Percentiles rank a stretch among this genome's conserved stretches.
Conservation (phyloP, 345 rosid genomes). For the Eucalyptus grandis region DNA sequence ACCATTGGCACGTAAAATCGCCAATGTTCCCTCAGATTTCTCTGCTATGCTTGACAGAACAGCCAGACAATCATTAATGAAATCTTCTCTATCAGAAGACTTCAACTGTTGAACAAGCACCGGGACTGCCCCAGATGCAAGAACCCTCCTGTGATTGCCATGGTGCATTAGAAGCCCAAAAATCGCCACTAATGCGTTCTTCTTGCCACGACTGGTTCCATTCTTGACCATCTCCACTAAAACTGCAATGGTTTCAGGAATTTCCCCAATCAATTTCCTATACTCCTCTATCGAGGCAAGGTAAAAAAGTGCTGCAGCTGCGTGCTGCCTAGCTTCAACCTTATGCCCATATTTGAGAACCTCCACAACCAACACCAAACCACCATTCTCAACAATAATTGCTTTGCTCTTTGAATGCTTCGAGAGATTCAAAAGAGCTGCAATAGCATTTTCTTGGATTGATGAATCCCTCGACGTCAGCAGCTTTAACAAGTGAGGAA, state of each 20-base stretch:
- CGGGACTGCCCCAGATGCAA: constrained; percentile 45
- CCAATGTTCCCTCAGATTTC: constrained; percentile 43
- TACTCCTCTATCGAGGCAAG: constrained; percentile 53
- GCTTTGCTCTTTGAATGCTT: constrained; percentile 45
- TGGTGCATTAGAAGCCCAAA: constrained; percentile 44
- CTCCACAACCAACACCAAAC: constrained; percentile 28
- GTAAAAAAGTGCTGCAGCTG: constrained; percentile 61
- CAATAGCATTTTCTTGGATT: constrained; percentile 57
- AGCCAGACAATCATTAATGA: constrained; percentile 50
- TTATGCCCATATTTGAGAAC: constrained; percentile 34
- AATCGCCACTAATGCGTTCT: constrained; percentile 65
- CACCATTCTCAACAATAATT: constrained; percentile 35
- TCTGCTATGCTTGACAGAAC: constrained; percentile 59
- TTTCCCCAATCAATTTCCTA: constrained; percentile 56
- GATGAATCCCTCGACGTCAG: constrained; percentile 19
- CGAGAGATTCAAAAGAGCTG: constrained; percentile 57
- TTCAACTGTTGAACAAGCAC: constrained; percentile 34
- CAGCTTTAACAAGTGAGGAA: constrained; percentile 27
- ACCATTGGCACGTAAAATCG: constrained; percentile 34
- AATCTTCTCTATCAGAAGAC: constrained; percentile 32
- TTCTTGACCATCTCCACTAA: constrained; percentile 38
- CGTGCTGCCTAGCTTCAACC: constrained; percentile 53
- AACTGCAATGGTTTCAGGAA: constrained; percentile 34
- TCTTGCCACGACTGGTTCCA: constrained; percentile 31
- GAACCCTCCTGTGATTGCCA: constrained; percentile 41